Evolutionary conservation across 2,329 filamentous ascomycete species (phyloP), one percentile per base, ranked within the genome.

Genomic region (Cladosporium sp.): DNA sequence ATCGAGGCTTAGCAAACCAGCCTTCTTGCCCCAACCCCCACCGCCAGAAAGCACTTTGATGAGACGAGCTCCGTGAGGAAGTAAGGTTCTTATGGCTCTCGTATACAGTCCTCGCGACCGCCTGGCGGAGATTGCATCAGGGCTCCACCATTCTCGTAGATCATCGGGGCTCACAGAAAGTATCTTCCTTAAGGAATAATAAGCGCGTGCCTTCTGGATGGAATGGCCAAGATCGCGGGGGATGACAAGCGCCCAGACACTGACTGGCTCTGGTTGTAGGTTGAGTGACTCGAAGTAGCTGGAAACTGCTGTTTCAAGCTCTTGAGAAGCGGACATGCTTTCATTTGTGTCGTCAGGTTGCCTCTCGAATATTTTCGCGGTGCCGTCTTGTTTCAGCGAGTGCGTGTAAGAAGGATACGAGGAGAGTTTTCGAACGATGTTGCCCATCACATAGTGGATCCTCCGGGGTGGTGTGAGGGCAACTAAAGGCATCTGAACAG

Each of bases 21-120:
- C 83, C 66, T 92, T 93, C 52, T 80, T 75, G 13, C 89, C 89
- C 89, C 89, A 95, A 16, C 89, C 89, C 40, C 89, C 89, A 43
- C 89, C 89, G 4, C 89, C 89, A 62, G 87, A 90, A 57, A 91
- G 80, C 77, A 74, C 69, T 49, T 70, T 71, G 59, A 73, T 70
- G n/a, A 79, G 63, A 43, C 70, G 68, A 16, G 67, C 71, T 22
- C 72, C 70, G 49, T 57, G 18, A 28, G 44, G 22, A 16, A 56
- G 28, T 18, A 53, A 3, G 34, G 7, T 31, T n/a, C 42, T 28
- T 43, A 31, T 22, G 22, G 22, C 22, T 28, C 22, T 28, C 22
- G 22, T 28, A 28, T 28, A 28, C 4, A 28, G 22, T 28, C 22
- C 22, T 28, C 22, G 22, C 22, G 4, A 28, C 22, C 22, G 22